A percentile compares a stretch with the other conserved stretches of the same genome.
Evolutionary conservation across 2,329 filamentous ascomycete genomes (phyloP).

Genomic region (Verticillium longisporum): DNA sequence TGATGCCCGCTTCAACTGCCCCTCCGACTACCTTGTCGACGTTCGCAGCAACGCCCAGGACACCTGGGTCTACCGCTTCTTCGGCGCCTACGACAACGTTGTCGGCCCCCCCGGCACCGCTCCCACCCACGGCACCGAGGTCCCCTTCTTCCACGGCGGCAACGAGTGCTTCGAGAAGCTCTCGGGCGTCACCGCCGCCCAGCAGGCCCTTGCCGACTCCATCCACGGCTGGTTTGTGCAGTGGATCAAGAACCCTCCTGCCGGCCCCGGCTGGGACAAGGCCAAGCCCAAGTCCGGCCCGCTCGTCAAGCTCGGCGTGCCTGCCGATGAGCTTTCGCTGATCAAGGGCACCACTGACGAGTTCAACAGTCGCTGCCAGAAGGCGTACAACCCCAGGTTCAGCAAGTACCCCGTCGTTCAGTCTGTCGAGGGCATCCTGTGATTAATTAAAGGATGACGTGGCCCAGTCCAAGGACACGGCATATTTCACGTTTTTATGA

Average conservation of each 20-base stretch:
- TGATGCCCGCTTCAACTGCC: conserved; percentile 38
- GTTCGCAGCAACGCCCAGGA: conserved; percentile 27
- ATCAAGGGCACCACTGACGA: conserved; percentile 20
- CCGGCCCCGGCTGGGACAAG: conserved; percentile 32
- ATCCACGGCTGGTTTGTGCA: conserved; percentile 33
- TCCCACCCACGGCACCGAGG: conserved; percentile 31
- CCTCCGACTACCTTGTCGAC: conserved; percentile 30
- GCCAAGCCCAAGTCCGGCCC: conserved; percentile 20
- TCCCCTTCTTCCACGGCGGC: conserved; percentile 38
- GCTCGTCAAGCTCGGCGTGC: conserved; percentile 24
- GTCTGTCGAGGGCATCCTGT: not conserved
- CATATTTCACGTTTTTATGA: not conserved
- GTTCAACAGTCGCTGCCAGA: conserved; percentile 24
- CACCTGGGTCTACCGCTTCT: conserved; percentile 37
- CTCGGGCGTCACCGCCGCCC: conserved; percentile 23
- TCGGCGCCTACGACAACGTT: conserved; percentile 32
- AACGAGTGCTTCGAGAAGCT: conserved; percentile 31
- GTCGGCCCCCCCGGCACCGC: conserved; percentile 24
- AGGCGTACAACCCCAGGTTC: conserved; percentile 5
- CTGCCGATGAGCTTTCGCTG: conserved; percentile 23
- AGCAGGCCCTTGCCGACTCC: conserved; percentile 33
- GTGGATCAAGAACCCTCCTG: conserved; percentile 35
- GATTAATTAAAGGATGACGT: not conserved
- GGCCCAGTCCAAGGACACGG: not conserved
- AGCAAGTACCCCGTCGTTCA: conserved; percentile 5